Conservation (phyloP, 805 yeast species). For the Myxozyma udenii region DNA sequence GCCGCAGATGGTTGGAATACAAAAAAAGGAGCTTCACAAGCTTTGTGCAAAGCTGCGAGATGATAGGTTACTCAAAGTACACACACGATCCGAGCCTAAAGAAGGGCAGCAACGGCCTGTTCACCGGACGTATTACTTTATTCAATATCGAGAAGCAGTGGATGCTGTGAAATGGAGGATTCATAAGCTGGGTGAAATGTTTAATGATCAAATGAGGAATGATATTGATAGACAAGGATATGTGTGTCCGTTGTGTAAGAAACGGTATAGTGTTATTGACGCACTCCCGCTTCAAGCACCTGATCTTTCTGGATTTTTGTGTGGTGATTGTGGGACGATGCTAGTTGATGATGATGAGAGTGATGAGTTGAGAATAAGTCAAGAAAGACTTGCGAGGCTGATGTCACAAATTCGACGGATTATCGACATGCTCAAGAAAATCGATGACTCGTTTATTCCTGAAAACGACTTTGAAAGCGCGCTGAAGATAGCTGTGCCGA, state of each 20-base stretch:
- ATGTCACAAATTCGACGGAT: constrained; percentile 90
- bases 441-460: constrained; percentile 74
- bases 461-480: constrained; percentile 89
- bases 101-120: constrained; percentile 62
- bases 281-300: constrained; percentile 78
- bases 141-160: constrained; percentile 88
- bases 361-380: constrained; percentile 74
- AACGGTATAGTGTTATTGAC: constrained; percentile 79
- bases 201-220: constrained; percentile 79
- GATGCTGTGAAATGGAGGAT: constrained; percentile 97
- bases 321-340: constrained; percentile 76
- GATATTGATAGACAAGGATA: constrained; percentile 92
- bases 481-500: constrained; percentile 72
- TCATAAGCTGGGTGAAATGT: constrained; percentile 72
- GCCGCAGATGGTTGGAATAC: constrained; percentile 73
- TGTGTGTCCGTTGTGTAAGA: constrained; percentile 79
- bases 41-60: constrained; percentile 77
- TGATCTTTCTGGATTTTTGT: constrained; percentile 74
- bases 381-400: constrained; percentile 72
- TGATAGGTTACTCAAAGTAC: constrained; percentile 67
- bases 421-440: constrained; percentile 73
- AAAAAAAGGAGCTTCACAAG: constrained; percentile 80
- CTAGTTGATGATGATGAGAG: constrained; percentile 86
- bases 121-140: constrained; percentile 76
- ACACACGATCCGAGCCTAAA: constrained; percentile 41